Evolutionary conservation across 768 basidiomycete species (phyloP), one percentile per base, ranked within the genome.

Genomic region (Lactifluus echinatus): DNA sequence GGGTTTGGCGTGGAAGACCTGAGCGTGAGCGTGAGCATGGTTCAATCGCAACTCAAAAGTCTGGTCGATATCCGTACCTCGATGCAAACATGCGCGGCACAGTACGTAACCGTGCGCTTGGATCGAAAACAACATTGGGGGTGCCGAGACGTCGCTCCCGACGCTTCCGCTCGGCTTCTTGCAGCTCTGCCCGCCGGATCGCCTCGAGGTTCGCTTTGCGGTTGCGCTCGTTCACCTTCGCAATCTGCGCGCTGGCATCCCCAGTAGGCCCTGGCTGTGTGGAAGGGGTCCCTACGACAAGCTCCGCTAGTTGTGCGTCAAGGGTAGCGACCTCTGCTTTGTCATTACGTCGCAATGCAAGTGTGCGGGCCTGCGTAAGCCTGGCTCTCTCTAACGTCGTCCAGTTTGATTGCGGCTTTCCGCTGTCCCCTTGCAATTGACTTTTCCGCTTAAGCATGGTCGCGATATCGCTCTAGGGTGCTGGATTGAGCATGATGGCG

Each of bases 171-270:
- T 91, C 89, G 8, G 77, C 72, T 63, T 84, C 83, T 33, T 74
- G 73, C 33, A 84, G 68, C 70, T 95, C 93, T 0, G 88, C 87
- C 61, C 80, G 82, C 57, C 89, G 77, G 51, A 93, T 81, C 3
- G 81, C 81, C 65, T 94, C 95, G 63, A 82, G 61, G 56, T 95
- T 95, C 29, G 86, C 85, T 67, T 81, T 85, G 55, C 89, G 79
- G 69, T 97, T 97, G 55, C 92, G 81, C 72, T 93, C 91, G 67
- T 95, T 97, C 53, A 98, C 84, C 66, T 74, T 82, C 15, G 88
- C 81, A 24, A 95, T 76, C 66, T 80, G 49, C n/a, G 69, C 70
- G 36, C 66, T 65, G 28, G 50, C 49, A 59, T 61, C 63, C 42
- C 60, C 62, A 26, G 62, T 65, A 21, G 54, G 61, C 21, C 64